A percentile compares a stretch with the other conserved stretches of the same genome.
Conservation (phyloP, 1,284 basidiomycete genomes). For the Cryptococcus jaspeensis region DNA sequence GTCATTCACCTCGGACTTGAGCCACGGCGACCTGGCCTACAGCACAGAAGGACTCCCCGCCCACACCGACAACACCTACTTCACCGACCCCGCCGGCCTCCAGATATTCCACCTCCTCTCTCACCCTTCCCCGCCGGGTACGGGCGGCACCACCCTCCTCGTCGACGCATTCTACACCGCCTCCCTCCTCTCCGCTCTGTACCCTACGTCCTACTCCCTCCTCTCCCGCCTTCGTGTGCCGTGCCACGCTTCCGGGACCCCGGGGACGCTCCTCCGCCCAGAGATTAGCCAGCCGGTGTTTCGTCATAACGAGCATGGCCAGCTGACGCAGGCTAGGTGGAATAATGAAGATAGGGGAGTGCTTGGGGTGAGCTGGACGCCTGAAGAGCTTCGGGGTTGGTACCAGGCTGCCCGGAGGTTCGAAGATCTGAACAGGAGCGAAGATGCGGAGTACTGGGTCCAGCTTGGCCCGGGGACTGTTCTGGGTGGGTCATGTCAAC, state of each 20-base stretch:
- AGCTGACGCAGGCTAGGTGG: conserved; percentile 80
- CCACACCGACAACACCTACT: conserved; percentile 96
- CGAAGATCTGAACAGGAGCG: conserved; percentile 71
- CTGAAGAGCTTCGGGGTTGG: conserved; percentile 68
- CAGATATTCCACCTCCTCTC: conserved; percentile 93
- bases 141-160: conserved; percentile 82
- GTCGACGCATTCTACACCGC: conserved; percentile 95
- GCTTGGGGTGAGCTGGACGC: conserved; percentile 60
- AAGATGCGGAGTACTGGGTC: conserved; percentile 87
- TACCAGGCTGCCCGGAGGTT: conserved; percentile 80
- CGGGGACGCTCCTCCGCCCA: conserved; percentile 63
- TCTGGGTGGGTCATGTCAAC: conserved; percentile 70
- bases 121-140: conserved; percentile 66
- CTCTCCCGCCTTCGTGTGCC: conserved; percentile 71
- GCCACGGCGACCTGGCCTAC: conserved; percentile 85
- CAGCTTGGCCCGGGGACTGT: conserved; percentile 82
- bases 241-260: conserved; percentile 84
- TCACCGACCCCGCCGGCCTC: conserved; percentile 86
- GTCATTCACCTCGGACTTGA: conserved; percentile 92
- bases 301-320: conserved; percentile 63
- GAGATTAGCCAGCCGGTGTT: conserved; percentile 59
- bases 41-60: conserved; percentile 82
- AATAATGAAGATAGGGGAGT: conserved; percentile 93
- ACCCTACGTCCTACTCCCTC: conserved; percentile 71
- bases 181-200: conserved; percentile 66